These are phyloP conservation scores for Hymenoscyphus occultus DNA, from an alignment of 2,329 filamentous ascomycete genomes.

Conservation along the genomic window DNA sequence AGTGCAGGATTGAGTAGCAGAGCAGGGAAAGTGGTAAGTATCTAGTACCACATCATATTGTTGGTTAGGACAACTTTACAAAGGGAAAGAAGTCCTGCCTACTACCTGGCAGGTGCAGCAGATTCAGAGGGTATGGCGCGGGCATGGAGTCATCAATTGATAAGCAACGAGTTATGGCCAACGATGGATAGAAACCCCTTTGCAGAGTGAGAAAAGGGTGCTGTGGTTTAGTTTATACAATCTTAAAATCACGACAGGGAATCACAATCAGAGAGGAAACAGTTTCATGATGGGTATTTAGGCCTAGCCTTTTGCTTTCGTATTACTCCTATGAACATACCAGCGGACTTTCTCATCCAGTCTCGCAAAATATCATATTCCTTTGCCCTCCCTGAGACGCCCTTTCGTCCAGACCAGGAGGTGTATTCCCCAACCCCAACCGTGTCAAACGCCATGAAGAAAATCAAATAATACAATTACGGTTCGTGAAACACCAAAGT, in stretches of 20 bases:
- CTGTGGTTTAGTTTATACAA: neutral
- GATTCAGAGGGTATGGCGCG: no score
- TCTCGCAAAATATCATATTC: neutral
- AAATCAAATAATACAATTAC: slow-evolving; percentile 12
- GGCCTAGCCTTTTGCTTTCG: slow-evolving; percentile 26
- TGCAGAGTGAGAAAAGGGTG: no score
- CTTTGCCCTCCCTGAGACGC: slow-evolving; percentile 24
- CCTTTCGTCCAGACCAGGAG: slow-evolving; percentile 26
- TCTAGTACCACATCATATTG: no score
- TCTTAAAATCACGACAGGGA: neutral
- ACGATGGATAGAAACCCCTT: no score
- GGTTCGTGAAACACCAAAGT: slow-evolving; percentile 15
- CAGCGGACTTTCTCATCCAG: slow-evolving; percentile 12
- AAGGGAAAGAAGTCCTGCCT: no score
- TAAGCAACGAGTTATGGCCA: no score
- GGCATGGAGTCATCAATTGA: no score
- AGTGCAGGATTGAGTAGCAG: no score
- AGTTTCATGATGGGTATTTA: slow-evolving; percentile 22
- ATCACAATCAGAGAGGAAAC: neutral
- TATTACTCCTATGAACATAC: slow-evolving; percentile 22
- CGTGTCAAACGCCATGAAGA: slow-evolving; percentile 28
- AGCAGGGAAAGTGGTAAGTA: no score
- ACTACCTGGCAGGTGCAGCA: no score
- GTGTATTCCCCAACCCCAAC: slow-evolving; percentile 18
- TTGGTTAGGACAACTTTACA: no score